Percentiles rank a stretch among this genome's conserved stretches.
Conservation (phyloP, 805 yeast genomes). For the Kuraishia borneana region DNA sequence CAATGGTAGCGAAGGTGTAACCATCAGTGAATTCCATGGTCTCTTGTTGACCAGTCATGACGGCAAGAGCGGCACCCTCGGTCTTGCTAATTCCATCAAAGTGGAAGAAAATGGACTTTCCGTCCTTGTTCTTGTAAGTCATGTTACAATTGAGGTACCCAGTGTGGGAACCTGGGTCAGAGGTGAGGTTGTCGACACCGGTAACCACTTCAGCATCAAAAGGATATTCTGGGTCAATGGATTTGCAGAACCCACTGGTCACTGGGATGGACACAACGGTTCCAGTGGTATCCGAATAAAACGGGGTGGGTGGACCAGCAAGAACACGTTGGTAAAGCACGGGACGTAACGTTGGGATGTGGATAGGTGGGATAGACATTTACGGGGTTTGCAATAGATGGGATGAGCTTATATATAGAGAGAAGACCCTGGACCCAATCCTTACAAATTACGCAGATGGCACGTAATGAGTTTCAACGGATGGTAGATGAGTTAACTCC, state of each 20-base stretch:
- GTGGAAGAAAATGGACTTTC: conserved; percentile 27
- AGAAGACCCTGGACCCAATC: not conserved
- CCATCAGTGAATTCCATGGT: conserved; percentile 30
- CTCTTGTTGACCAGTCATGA: conserved; percentile 20
- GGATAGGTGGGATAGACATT: conserved; percentile 4
- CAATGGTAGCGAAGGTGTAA: conserved; percentile 37
- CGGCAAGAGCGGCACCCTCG: conserved; percentile 21
- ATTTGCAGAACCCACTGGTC: conserved; percentile 23
- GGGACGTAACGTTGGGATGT: conserved; percentile 20
- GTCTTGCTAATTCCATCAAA: conserved; percentile 39
- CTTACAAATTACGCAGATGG: too few relatives aligned
- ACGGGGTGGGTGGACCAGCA: conserved; percentile 19
- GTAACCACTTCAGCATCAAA: conserved; percentile 22
- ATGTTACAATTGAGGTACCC: conserved; percentile 37
- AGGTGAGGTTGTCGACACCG: conserved; percentile 41
- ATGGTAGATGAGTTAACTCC: too few relatives aligned
- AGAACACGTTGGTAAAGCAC: conserved; percentile 24
- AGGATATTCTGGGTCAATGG: conserved; percentile 24
- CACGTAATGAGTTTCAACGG: too few relatives aligned
- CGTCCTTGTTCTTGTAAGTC: conserved; percentile 31
- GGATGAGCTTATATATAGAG: not conserved
- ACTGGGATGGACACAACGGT: conserved; percentile 19
- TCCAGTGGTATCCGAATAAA: conserved; percentile 15
- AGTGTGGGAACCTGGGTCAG: conserved; percentile 16
- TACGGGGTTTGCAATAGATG: not conserved